A percentile compares a stretch with the other conserved stretches of the same genome.
Conservation (phyloP, 257 asterid species). For the Solanum virginianum region DNA sequence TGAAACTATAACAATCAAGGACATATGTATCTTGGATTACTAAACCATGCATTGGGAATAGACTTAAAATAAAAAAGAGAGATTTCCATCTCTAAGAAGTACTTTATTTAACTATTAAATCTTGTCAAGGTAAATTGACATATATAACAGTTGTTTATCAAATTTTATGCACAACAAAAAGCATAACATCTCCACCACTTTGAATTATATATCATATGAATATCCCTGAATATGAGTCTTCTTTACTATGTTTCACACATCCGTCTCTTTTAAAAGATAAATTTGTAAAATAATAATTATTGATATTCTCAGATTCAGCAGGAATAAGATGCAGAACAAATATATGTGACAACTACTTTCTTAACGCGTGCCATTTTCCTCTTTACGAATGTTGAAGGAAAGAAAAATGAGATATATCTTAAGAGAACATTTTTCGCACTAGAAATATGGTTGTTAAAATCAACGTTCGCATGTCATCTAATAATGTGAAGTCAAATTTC, state of each 20-base stretch:
- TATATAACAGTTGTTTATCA: background rate
- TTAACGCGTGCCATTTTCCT: background rate
- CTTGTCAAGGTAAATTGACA: background rate
- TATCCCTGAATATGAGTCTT: conserved; percentile 16
- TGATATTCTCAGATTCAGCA: background rate
- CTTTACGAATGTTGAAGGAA: too few species aligned
- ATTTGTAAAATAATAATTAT: too few species aligned
- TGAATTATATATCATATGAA: conserved; percentile 24
- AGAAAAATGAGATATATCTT: too few species aligned
- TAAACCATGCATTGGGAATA: background rate
- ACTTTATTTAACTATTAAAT: background rate
- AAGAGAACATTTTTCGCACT: too few species aligned
- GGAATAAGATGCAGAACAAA: background rate
- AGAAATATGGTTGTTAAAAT: background rate
- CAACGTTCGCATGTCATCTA: background rate
- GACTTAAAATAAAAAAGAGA: background rate
- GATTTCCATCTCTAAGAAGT: background rate
- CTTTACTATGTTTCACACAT: background rate
- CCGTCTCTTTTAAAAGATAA: too few species aligned
- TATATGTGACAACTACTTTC: background rate
- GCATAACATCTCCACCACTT: conserved; percentile 18
- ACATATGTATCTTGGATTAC: background rate
- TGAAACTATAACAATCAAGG: background rate
- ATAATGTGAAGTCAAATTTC: background rate
- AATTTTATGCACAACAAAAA: background rate